A percentile compares a stretch with the other conserved stretches of the same genome.
Conservation (phyloP, 495 filamentous ascomycete genomes). For the Hypoxylon fuscum region DNA sequence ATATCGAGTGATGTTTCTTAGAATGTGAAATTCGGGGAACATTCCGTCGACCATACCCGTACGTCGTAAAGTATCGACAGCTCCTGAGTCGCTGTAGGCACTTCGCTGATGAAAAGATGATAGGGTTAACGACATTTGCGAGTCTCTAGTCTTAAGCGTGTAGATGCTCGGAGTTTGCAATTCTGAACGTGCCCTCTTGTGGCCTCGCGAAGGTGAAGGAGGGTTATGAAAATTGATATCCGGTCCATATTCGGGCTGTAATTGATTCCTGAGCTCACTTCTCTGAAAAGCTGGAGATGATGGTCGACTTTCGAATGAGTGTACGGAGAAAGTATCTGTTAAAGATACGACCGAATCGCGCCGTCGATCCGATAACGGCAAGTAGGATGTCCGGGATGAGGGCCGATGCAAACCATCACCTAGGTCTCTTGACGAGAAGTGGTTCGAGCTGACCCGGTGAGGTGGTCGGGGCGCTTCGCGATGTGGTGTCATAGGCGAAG, state of each 20-base stretch:
- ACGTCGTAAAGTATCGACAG: slow-evolving; percentile 63
- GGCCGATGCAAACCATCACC: slow-evolving; percentile 31
- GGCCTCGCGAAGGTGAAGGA: slow-evolving; percentile 29
- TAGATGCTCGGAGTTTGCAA: slow-evolving; percentile 69
- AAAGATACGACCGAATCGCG: slow-evolving; percentile 67
- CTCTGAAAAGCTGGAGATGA: slow-evolving; percentile 57
- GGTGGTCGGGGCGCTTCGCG: slow-evolving; percentile 54
- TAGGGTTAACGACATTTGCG: slow-evolving; percentile 70
- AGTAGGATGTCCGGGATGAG: slow-evolving; percentile 57
- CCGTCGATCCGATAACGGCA: slow-evolving; percentile 62
- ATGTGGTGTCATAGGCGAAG: slow-evolving; percentile 32
- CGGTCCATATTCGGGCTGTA: slow-evolving; percentile 58
- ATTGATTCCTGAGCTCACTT: slow-evolving; percentile 59
- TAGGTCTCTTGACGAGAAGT: slow-evolving; percentile 46
- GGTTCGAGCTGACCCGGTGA: slow-evolving; percentile 48
- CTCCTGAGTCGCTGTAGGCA: slow-evolving; percentile 64
- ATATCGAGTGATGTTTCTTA: slow-evolving; percentile 77
- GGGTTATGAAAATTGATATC: slow-evolving; percentile 42
- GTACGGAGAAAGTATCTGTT: slow-evolving; percentile 68
- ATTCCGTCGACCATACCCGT: slow-evolving; percentile 68
- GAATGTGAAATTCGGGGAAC: slow-evolving; percentile 72
- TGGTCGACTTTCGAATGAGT: slow-evolving; percentile 56
- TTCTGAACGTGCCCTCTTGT: slow-evolving; percentile 48
- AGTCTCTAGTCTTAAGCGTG: slow-evolving; percentile 71
- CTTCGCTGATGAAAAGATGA: slow-evolving; percentile 61